Evolutionary conservation across 345 rosid species (phyloP), one percentile per base, ranked within the genome.

Genomic region (Populus davidiana): DNA sequence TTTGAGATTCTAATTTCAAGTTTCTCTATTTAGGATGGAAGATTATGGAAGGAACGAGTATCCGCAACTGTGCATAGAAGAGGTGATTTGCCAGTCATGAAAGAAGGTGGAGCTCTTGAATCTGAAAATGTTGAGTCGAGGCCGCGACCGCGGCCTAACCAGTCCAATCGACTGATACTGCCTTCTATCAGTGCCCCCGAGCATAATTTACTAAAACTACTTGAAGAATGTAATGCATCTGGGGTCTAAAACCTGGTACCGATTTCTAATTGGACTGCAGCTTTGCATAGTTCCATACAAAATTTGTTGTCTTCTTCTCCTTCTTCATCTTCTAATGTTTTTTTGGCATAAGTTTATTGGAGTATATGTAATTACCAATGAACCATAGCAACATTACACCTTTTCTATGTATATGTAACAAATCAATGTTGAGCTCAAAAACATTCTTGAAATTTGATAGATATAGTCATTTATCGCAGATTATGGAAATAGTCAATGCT

Each of bases 151-250:
- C 86, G 87, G 27, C 85, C 86, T 1, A 73, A 78, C 13, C 85
- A 38, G 29, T 52, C 85, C 14, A 91, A 83, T 73, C 91, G 94
- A 67, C 56, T 77, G 35, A 94, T 94, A 73, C 86, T 90, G 78
- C 98, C 98, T 52, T 94, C 98, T 18, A 78, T 90, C 3, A 93
- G 98, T 79, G 98, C 98, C 11, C 98, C 96, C 21, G 98, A 94
- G 76, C 93, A 94, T 83, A 81, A 91, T 87, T 85, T 94, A 69
- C 88, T 92, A 56, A 87, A 94, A 73, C 89, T 94, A 38, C 92
- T 94, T 0, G 94, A 94, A 81, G 98, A 94, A 77, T 94, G 94
- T 80, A 85, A 89, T 68, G 86, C 89, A 70, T 88, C 82, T 38
- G 79, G 90, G 80, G 86, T 88, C 86, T 85, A 80, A 85, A 76